Percentiles rank a stretch among this genome's conserved stretches.
Evolutionary conservation across 192 early-diverging fungal genomes (phyloP).

Genomic region (Coemansia sp.): DNA sequence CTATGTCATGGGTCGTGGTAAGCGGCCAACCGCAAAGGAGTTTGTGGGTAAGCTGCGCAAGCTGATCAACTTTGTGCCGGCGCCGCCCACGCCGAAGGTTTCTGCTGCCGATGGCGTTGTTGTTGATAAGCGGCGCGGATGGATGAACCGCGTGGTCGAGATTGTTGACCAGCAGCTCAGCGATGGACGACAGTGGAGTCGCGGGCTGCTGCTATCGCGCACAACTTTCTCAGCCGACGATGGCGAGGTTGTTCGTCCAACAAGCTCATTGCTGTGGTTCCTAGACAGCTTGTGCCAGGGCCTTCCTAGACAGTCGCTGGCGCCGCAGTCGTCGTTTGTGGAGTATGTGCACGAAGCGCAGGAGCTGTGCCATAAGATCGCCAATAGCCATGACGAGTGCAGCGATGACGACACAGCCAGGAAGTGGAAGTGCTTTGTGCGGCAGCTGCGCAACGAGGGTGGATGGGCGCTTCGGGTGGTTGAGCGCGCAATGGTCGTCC

Average conservation of each 20-base stretch:
- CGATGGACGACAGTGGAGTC: slow-evolving; percentile 62
- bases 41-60: slow-evolving; percentile 24
- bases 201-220: slow-evolving; percentile 53
- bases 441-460: slow-evolving; percentile 65
- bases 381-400: not conserved
- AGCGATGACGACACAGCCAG: not conserved
- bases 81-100: slow-evolving; percentile 10
- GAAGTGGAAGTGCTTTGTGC: slow-evolving; percentile 20
- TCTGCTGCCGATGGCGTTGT: not conserved
- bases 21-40: slow-evolving; percentile 31
- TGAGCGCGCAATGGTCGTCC: slow-evolving; percentile 58
- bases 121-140: slow-evolving; percentile 54
- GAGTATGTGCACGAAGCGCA: slow-evolving; percentile 26
- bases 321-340: slow-evolving; percentile 20
- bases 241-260: slow-evolving; percentile 14
- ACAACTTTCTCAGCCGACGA: slow-evolving; percentile 5
- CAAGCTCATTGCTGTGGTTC: slow-evolving; percentile 30
- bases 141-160: slow-evolving; percentile 73
- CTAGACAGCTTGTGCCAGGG: slow-evolving; percentile 30
- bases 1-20: slow-evolving; percentile 38
- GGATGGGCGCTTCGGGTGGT: slow-evolving; percentile 70
- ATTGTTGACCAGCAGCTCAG: slow-evolving; percentile 79
- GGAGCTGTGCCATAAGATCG: slow-evolving; percentile 9
- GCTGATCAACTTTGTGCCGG: slow-evolving; percentile 15
- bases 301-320: slow-evolving; percentile 18